Evolutionary conservation across 768 basidiomycete genomes (phyloP), one percentile per base, ranked within the genome.

Genomic region (Rhodosporidiobolus odoratus): DNA sequence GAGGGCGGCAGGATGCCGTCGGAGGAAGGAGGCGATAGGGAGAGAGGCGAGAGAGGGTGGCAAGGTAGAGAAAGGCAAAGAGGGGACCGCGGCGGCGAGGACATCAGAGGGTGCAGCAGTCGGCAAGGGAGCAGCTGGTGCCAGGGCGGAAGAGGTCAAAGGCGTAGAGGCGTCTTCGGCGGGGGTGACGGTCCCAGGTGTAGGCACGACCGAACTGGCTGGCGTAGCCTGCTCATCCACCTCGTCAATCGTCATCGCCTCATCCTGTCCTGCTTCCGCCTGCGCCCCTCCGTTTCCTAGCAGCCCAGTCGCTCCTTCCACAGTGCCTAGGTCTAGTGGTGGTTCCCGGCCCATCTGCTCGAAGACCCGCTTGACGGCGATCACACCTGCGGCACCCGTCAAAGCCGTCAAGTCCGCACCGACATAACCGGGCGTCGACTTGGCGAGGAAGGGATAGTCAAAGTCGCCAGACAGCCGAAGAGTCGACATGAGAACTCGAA

Each of bases 341-440:
- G 84, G 84, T 16, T 86, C 87, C 23, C 88, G 86, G 0, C 89
- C 87, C 15, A 92, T 79, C 57, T 81, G 80, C 73, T 89, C 85
- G 80, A 98, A 97, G 77, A 98, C 96, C 34, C 96, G 86, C 80
- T 97, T 97, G 40, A 98, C 94, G 1, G 96, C 94, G 58, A 92
- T 89, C 64, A 97, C 90, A 2, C 95, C 95, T 3, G 95, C 95
- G 30, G 93, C 92, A 13, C 92, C 90, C 0, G 92, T 91, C 9
- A 98, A 81, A 1, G 94, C 90, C 1, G 90, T 86, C 40, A 98
- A 79, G 81, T 99, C 95, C 0, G 96, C 96, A 37, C 96, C 94
- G 19, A 98, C 94, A 76, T 96, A 99, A 4, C 96, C 96, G 4
- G 96, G 96, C 0, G 95, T 99, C 1, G 89, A 87, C 80, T 92